Conservation (phyloP, 306 rosid genomes). For the Citrullus amarus region DNA sequence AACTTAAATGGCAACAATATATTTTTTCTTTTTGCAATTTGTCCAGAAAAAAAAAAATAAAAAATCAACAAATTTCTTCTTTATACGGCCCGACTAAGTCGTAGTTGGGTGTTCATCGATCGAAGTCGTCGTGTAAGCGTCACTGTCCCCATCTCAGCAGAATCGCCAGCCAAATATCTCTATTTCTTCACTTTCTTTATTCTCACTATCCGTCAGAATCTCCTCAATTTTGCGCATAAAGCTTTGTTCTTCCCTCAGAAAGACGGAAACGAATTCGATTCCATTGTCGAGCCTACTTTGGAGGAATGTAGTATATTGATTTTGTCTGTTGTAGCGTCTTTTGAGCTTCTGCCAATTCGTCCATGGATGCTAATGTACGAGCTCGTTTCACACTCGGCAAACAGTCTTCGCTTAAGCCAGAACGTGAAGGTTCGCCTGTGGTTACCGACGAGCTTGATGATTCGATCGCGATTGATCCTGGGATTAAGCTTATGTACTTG, state of each 20-base stretch:
- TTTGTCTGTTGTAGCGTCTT: background rate
- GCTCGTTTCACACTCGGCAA: constrained; percentile 31
- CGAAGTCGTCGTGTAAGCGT: background rate
- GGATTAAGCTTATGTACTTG: constrained; percentile 68
- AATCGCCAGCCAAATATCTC: background rate
- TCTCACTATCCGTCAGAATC: constrained; percentile 2
- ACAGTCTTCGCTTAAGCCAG: constrained; percentile 89
- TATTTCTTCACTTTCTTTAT: background rate
- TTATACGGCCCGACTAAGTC: constrained; percentile 5
- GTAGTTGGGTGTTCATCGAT: background rate
- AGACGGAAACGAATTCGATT: constrained; percentile 2
- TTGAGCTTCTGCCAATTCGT: background rate
- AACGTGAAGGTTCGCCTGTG: constrained; percentile 11
- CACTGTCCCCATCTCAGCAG: background rate
- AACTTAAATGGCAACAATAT: no score
- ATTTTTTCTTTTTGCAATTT: no score
- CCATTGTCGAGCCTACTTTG: background rate
- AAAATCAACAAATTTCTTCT: background rate
- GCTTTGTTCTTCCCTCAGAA: background rate
- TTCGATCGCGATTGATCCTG: constrained; percentile 28
- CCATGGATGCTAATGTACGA: background rate
- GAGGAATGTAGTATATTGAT: background rate
- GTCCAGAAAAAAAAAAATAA: no score
- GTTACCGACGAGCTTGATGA: constrained; percentile 13
- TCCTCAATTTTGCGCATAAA: background rate